These are phyloP conservation scores for Leccinum subgranulosum DNA, from an alignment of 768 basidiomycete genomes.

Conservation along the genomic window DNA sequence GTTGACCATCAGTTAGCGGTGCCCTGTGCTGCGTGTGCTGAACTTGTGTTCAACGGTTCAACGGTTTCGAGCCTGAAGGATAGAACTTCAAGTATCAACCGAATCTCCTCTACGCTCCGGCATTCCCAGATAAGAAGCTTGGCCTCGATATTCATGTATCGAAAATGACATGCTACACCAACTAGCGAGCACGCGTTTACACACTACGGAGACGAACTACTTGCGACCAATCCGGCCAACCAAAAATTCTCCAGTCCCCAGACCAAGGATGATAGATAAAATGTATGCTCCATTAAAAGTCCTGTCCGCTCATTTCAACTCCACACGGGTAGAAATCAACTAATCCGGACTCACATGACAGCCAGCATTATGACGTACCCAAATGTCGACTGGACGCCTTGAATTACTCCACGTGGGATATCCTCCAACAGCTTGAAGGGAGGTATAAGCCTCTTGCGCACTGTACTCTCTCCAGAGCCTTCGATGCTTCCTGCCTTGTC, in stretches of 20 bases:
- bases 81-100: neutral
- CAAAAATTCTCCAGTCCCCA: conserved; percentile 70
- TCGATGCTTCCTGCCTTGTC: conserved; percentile 1
- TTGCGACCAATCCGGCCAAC: conserved; percentile 54
- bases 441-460: conserved; percentile 33
- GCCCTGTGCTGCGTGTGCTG: neutral
- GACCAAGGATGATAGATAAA: conserved; percentile 66
- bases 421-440: conserved; percentile 72
- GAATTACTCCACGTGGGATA: conserved; percentile 63
- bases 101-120: neutral
- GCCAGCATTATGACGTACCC: conserved; percentile 76
- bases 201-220: neutral
- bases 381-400: conserved; percentile 59
- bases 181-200: neutral
- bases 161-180: neutral
- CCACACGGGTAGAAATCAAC: neutral
- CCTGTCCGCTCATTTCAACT: conserved; percentile 43
- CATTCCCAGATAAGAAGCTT: neutral
- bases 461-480: neutral
- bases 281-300: conserved; percentile 80
- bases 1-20: neutral
- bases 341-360: conserved; percentile 56
- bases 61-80: neutral
- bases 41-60: neutral
- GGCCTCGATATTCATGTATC: neutral